phyloP scores from a whole-genome alignment of 768 basidiomycete species.

The Suillus discolor region DNA sequence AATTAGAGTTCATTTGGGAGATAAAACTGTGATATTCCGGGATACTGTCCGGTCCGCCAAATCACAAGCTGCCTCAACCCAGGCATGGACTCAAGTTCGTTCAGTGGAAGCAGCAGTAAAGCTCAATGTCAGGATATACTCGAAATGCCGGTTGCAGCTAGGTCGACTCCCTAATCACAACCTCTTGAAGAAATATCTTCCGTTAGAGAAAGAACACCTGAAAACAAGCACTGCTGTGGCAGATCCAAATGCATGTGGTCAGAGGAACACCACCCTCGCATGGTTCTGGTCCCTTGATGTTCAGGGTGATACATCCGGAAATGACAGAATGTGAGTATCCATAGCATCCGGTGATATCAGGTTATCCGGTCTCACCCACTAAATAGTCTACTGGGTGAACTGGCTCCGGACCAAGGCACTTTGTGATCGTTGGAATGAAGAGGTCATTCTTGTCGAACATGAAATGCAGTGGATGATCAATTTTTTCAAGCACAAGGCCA shows the following conservation, averaged over 20 bases:
- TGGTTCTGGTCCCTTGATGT: slow-evolving; percentile 16
- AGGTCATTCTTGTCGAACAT: not conserved
- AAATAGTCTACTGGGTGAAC: slow-evolving; percentile 7
- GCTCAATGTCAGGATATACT: too few species aligned
- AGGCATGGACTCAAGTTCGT: too few species aligned
- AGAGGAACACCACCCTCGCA: not conserved
- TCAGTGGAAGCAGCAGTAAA: too few species aligned
- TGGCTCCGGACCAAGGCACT: slow-evolving; percentile 12
- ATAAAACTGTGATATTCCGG: too few species aligned
- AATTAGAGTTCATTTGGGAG: too few species aligned
- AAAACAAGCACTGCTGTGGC: not conserved
- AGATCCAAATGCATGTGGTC: slow-evolving; percentile 6
- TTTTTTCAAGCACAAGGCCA: not conserved
- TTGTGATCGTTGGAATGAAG: slow-evolving; percentile 7
- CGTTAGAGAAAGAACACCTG: not conserved
- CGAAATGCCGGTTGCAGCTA: too few species aligned
- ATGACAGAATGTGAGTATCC: slow-evolving; percentile 12
- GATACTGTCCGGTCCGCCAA: too few species aligned
- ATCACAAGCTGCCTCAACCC: too few species aligned
- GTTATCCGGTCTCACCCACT: not conserved
- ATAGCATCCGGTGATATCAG: not conserved
- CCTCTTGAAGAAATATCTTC: not conserved
- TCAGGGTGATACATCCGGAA: not conserved
- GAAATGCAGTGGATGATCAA: not conserved
- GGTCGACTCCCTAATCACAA: not conserved